These are phyloP conservation scores for Hysterium pulicare DNA, from an alignment of 2,329 filamentous ascomycete genomes.

Conservation along the genomic window DNA sequence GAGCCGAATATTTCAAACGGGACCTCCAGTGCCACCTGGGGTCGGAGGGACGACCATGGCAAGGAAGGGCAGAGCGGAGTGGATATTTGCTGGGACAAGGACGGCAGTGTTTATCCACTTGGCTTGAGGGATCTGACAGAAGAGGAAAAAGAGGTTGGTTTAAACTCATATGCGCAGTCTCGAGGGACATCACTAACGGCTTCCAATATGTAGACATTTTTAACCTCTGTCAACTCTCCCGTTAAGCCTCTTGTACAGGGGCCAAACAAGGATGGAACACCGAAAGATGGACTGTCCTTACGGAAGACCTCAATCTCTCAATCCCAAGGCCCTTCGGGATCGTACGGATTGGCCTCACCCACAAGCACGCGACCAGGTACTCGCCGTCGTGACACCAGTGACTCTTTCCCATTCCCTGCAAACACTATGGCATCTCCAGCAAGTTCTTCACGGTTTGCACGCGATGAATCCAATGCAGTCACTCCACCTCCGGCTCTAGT, in stretches of 20 bases:
- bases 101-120: slow-evolving; percentile 67
- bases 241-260: slow-evolving; percentile 77
- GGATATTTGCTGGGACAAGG: slow-evolving; percentile 86
- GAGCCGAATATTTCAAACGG: slow-evolving; percentile 71
- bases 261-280: slow-evolving; percentile 58
- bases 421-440: slow-evolving; percentile 60
- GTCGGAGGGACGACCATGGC: slow-evolving; percentile 66
- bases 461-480: slow-evolving; percentile 61
- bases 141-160: slow-evolving; percentile 60
- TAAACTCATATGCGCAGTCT: slow-evolving; percentile 1
- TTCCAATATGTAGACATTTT: slow-evolving; percentile 61
- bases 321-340: slow-evolving; percentile 57
- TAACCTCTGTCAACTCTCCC: slow-evolving; percentile 86
- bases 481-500: slow-evolving; percentile 60
- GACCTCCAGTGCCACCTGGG: slow-evolving; percentile 60
- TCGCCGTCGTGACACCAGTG: slow-evolving; percentile 80
- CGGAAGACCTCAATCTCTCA: slow-evolving; percentile 80
- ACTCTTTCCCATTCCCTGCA: slow-evolving; percentile 58
- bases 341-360: slow-evolving; percentile 71
- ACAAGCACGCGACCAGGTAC: slow-evolving; percentile 69
- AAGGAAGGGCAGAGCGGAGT: slow-evolving; percentile 74
- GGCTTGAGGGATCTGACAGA: slow-evolving; percentile 69
- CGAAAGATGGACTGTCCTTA: slow-evolving; percentile 57
- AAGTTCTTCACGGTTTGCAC: slow-evolving; percentile 54
- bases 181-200: slow-evolving; percentile 12